A percentile compares a stretch with the other conserved stretches of the same genome.
Conservation (phyloP, 163 green algal genomes). For the Volvox carteri region DNA sequence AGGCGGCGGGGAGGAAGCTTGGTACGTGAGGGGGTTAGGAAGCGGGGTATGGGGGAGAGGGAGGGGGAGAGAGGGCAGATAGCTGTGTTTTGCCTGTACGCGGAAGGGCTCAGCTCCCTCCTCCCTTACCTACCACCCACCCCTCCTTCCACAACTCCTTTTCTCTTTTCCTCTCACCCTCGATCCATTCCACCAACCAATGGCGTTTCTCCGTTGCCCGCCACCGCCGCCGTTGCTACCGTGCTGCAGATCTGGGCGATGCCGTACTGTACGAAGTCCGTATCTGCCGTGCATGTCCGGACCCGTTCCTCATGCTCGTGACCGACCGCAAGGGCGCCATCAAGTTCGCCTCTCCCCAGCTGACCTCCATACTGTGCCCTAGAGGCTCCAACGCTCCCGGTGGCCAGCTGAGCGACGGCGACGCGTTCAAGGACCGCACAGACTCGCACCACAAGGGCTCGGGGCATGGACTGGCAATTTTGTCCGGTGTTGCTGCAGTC, state of each 20-base stretch:
- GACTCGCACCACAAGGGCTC: conserved; percentile 4
- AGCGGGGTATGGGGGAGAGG: too few species aligned
- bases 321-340: conserved; percentile 37
- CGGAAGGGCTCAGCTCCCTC: too few species aligned
- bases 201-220: too few species aligned
- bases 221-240: too few species aligned
- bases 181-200: too few species aligned
- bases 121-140: too few species aligned
- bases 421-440: conserved; percentile 21
- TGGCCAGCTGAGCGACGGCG: background rate
- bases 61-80: background rate
- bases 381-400: conserved; percentile 2
- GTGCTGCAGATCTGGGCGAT: conserved; percentile 18
- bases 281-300: background rate
- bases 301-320: conserved; percentile 10
- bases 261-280: conserved; percentile 12
- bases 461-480: background rate
- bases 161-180: too few species aligned
- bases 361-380: conserved; percentile 6
- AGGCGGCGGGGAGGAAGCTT: background rate
- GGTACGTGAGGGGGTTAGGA: too few species aligned
- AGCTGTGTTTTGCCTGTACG: too few species aligned
- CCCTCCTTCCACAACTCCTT: too few species aligned
- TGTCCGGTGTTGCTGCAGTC: background rate
- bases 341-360: conserved; percentile 15